A percentile compares a stretch with the other conserved stretches of the same genome.
phyloP scores from a whole-genome alignment of 2,329 filamentous ascomycete species.

The Colletotrichum lupini region DNA sequence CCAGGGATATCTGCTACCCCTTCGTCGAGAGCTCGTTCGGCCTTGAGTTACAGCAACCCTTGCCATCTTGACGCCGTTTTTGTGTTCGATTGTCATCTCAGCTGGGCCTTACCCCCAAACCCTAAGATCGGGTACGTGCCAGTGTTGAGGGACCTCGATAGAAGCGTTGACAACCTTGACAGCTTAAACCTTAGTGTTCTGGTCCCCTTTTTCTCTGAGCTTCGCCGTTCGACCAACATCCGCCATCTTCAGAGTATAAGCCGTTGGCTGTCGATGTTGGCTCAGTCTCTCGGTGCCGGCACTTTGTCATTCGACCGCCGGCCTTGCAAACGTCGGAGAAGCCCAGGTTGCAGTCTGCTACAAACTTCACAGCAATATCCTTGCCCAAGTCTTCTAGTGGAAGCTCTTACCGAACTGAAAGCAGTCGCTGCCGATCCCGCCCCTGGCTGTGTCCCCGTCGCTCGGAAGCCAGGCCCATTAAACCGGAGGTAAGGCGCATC shows the following conservation, averaged over 20 bases:
- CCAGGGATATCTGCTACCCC: neutral
- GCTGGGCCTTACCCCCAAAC: slow-evolving; percentile 1
- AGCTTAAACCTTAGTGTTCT: neutral
- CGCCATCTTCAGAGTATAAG: neutral
- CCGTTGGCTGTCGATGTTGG: neutral
- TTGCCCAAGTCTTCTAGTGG: neutral
- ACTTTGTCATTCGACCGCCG: neutral
- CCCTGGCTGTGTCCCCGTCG: slow-evolving; percentile 6
- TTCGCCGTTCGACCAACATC: neutral
- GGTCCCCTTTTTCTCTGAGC: neutral
- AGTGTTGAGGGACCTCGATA: neutral
- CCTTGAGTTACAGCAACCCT: slow-evolving; percentile 1
- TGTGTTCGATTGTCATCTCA: slow-evolving; percentile 20
- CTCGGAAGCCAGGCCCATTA: slow-evolving; percentile 9
- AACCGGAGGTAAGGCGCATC: slow-evolving; percentile 13
- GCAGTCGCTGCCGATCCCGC: slow-evolving; percentile 16
- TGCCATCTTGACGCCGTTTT: slow-evolving; percentile 3
- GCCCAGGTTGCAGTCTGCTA: neutral
- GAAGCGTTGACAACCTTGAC: neutral
- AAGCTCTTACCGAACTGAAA: neutral
- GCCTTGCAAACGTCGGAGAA: neutral
- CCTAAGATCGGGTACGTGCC: neutral
- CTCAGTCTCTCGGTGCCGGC: neutral
- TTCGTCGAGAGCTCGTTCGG: neutral
- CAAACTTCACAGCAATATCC: slow-evolving; percentile 8